Percentiles rank a stretch among this genome's conserved stretches.
Evolutionary conservation across 345 rosid species (phyloP).

Genomic region (Camelina neglecta): DNA sequence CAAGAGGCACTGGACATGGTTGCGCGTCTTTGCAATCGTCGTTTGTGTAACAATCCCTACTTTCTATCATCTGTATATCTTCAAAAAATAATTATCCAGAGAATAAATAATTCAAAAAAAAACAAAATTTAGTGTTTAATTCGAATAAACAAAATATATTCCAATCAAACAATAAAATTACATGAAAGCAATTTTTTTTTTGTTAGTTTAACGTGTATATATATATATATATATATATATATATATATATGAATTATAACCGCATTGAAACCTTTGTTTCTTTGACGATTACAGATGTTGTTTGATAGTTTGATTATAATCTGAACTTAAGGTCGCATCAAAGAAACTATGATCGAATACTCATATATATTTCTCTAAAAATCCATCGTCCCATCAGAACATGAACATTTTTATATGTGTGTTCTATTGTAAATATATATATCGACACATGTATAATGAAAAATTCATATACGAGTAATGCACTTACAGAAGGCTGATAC

Average conservation of each 20-base stretch:
- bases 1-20: constrained; percentile 30
- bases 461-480: not conserved
- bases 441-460: not conserved
- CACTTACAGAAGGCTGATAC: constrained; percentile 4
- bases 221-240: too few species aligned
- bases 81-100: not conserved
- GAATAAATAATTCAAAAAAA: not conserved
- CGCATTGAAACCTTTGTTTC: too few species aligned
- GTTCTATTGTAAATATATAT: not conserved
- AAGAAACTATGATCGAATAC: too few species aligned
- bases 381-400: not conserved
- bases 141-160: not conserved
- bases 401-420: not conserved
- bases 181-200: not conserved
- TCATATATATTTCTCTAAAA: too few species aligned
- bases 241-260: too few species aligned
- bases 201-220: too few species aligned
- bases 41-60: constrained; percentile 9
- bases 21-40: constrained; percentile 4
- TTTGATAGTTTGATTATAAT: too few species aligned
- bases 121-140: not conserved
- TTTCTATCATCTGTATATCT: constrained; percentile 9
- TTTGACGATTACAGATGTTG: too few species aligned
- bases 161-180: not conserved
- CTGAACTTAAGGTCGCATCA: too few species aligned